Evolutionary conservation across 225 moss, liverwort and hornwort species (phyloP).

Genomic region (Physcomitrellopsis africana): DNA sequence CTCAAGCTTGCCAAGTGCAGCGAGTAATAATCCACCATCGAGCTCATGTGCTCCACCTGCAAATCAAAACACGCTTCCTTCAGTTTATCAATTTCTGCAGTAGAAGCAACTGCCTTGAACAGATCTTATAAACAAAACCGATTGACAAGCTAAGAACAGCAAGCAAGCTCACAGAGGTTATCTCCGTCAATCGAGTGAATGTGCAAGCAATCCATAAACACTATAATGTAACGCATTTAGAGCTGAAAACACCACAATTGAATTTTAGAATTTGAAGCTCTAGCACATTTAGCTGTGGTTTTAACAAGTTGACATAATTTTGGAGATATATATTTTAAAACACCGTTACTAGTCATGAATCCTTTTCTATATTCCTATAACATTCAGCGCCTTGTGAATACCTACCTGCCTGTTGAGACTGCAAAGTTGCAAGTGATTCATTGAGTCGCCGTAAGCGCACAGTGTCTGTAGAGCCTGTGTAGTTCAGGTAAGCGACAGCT

Average conservation of each 20-base stretch:
- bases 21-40: constrained; percentile 67
- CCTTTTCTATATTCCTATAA: neutral
- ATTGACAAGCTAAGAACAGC: neutral
- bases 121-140: neutral
- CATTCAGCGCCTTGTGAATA: neutral
- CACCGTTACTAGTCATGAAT: neutral
- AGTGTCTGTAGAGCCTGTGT: constrained; percentile 44
- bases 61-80: constrained; percentile 10
- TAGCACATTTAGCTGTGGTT: too few relatives aligned
- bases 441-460: constrained; percentile 44
- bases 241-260: too few relatives aligned
- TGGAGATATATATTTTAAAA: too few relatives aligned
- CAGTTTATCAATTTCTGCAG: neutral
- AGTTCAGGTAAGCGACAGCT: constrained; percentile 47
- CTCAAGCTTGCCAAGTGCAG: constrained; percentile 75
- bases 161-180: neutral
- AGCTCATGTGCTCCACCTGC: constrained; percentile 50
- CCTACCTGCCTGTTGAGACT: constrained; percentile 53
- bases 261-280: too few relatives aligned
- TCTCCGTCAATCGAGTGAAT: neutral
- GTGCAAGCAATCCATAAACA: neutral
- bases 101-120: neutral
- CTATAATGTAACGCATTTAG: too few relatives aligned
- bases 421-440: constrained; percentile 52
- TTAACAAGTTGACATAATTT: too few relatives aligned